Evolutionary conservation across 1,284 basidiomycete genomes (phyloP), one percentile per base, ranked within the genome.

Genomic region (Rhizoctonia solani): DNA sequence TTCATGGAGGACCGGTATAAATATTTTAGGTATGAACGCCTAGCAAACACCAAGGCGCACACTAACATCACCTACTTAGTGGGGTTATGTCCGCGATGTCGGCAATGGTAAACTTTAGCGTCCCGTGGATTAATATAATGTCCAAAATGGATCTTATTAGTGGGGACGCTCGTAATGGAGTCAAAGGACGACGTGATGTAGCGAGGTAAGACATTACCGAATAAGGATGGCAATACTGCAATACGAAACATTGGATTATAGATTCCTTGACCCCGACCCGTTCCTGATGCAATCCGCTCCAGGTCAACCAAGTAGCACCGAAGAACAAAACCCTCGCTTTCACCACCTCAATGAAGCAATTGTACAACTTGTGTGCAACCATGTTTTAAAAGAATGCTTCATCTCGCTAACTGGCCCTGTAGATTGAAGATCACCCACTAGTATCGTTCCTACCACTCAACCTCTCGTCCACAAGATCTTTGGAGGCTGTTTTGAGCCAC

Each of bases 1-100:
- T 98, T 98, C 78, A 98, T 98, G 91, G 95, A 98, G 78, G 97
- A 99, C 79, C 90, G 92, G 74, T 92, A 95, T 76, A 99, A 99
- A 75, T 99, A 95, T 79, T 99, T 99, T 78, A 89, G 89, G 89
- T 88, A 63, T 34, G 76, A 16, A 44, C 32, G 32, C 4, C 32
- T 67, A 49, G 42, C 34, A 44, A 47, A 58, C 0, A 34, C 11
- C 25, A 34, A 30, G 19, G 29, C 8, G 8, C 27, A 54, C 61
- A 13, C 21, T 21, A 21, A 5, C 34, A 68, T 30, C 34, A 42
- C 54, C 21, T 47, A 54, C 32, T 65, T 74, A 94, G 95, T 67
- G 97, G 97, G n/a, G 95, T 98, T 0, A 82, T 99, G 67, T 93
- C 91, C 61, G 97, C 97, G 23, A 98, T 99, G 95, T 95, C 92